Percentiles rank a stretch among this genome's conserved stretches.
Evolutionary conservation across 805 yeast species (phyloP).

Genomic region (Huiozyma sinensis): DNA sequence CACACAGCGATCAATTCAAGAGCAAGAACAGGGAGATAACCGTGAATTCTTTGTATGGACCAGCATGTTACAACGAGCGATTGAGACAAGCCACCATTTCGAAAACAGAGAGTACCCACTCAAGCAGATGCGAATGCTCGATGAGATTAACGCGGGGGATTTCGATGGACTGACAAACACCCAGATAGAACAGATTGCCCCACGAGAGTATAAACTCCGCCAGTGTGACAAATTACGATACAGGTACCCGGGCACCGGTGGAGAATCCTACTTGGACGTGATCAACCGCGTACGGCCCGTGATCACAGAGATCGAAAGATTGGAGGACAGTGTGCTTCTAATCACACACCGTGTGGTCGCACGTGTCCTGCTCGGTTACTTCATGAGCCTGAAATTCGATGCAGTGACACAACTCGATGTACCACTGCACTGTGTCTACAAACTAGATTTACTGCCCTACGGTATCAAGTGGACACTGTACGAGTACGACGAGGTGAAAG

Average conservation of each 20-base stretch:
- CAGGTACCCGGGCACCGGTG: constrained; percentile 95
- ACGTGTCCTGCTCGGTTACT: constrained; percentile 77
- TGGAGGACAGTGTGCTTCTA: constrained; percentile 73
- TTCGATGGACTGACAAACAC: constrained; percentile 89
- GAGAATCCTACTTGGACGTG: constrained; percentile 91
- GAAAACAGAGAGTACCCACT: constrained; percentile 63
- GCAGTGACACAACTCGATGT: constrained; percentile 84
- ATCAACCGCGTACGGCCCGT: constrained; percentile 81
- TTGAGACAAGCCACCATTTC: constrained; percentile 68
- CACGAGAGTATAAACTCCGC: constrained; percentile 71
- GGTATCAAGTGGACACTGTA: constrained; percentile 90
- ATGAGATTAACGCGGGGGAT: constrained; percentile 88
- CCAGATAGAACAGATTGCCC: constrained; percentile 62
- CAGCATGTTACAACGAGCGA: constrained; percentile 69
- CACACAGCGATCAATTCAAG: constrained; percentile 13
- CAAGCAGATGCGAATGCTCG: constrained; percentile 86
- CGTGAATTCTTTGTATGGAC: constrained; percentile 85
- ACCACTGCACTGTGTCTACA: constrained; percentile 83
- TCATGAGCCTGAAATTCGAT: constrained; percentile 69
- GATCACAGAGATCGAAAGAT: constrained; percentile 85
- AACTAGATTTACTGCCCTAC: constrained; percentile 86
- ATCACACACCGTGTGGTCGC: constrained; percentile 88
- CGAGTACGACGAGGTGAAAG: constrained; percentile 69
- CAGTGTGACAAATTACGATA: constrained; percentile 69
- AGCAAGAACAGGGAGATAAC: too few relatives aligned